Evolutionary conservation across 2,329 filamentous ascomycete genomes (phyloP).

Genomic region (Paraphoma chrysanthemicola): DNA sequence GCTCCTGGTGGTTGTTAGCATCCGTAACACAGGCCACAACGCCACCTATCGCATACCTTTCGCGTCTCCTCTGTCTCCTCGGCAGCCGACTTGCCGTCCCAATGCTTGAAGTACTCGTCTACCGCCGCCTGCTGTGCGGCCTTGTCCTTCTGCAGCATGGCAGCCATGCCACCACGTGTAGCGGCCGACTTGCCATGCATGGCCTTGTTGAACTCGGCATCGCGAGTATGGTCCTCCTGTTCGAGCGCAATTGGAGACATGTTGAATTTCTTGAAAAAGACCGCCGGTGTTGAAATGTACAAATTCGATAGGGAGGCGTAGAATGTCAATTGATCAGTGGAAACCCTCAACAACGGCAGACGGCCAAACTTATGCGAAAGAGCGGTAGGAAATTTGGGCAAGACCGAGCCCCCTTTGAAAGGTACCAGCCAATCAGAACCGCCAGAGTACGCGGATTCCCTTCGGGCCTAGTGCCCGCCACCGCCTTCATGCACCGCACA

Average conservation of each 20-base stretch:
- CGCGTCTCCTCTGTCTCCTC: conserved; percentile 84
- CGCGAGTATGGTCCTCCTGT: conserved; percentile 80
- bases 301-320: not conserved
- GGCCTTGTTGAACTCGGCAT: conserved; percentile 89
- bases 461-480: conserved; percentile 15
- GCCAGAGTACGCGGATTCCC: conserved; percentile 16
- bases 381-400: conserved; percentile 38
- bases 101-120: conserved; percentile 96
- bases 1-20: conserved; percentile 62
- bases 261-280: conserved; percentile 26
- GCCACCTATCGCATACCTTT: conserved; percentile 61
- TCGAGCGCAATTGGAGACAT: conserved; percentile 71
- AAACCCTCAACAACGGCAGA: conserved; percentile 19
- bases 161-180: conserved; percentile 74
- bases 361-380: conserved; percentile 25
- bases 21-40: not conserved
- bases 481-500: conserved; percentile 1
- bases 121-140: conserved; percentile 80
- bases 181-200: conserved; percentile 79
- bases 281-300: conserved; percentile 2
- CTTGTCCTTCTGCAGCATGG: conserved; percentile 85
- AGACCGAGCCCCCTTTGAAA: conserved; percentile 11
- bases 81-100: conserved; percentile 81
- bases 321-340: conserved; percentile 23
- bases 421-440: conserved; percentile 20